Percentiles rank a stretch among this genome's conserved stretches.
phyloP scores from a whole-genome alignment of 2,329 filamentous ascomycete genomes.

The Talaromyces pinophilus region DNA sequence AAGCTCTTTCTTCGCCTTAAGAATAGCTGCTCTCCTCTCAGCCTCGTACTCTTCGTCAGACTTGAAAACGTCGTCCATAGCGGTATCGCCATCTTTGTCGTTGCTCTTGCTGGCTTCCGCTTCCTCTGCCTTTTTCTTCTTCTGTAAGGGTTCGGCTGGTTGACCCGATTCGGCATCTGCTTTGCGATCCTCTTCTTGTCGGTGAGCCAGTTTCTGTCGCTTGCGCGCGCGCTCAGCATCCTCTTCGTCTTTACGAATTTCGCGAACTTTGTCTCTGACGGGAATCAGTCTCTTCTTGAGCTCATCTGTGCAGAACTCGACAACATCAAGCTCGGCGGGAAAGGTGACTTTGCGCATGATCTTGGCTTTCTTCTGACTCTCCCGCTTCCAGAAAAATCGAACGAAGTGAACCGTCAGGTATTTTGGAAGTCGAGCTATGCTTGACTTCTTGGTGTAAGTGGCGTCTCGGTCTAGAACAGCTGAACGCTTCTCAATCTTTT shows the following conservation, averaged over 20 bases:
- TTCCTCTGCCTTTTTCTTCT: constrained; percentile 55
- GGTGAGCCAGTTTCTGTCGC: constrained; percentile 73
- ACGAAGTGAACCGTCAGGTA: constrained; percentile 97
- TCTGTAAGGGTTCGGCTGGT: constrained; percentile 47
- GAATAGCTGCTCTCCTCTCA: constrained; percentile 73
- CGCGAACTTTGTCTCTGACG: constrained; percentile 93
- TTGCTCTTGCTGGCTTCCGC: constrained; percentile 51
- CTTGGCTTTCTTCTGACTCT: constrained; percentile 97
- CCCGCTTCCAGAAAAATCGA: constrained; percentile 95
- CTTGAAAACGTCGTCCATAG: constrained; percentile 78
- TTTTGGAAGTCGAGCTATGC: constrained; percentile 85
- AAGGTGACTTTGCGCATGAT: constrained; percentile 99
- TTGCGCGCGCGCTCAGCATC: constrained; percentile 91
- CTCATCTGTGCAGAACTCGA: constrained; percentile 94
- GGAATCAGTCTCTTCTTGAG: constrained; percentile 80
- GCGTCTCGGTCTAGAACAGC: constrained; percentile 74
- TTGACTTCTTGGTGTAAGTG: constrained; percentile 85
- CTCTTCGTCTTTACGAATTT: constrained; percentile 91
- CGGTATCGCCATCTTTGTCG: constrained; percentile 66
- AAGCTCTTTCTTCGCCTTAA: constrained; percentile 84
- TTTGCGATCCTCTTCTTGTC: constrained; percentile 56
- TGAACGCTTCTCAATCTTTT: constrained; percentile 90
- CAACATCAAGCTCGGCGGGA: constrained; percentile 84
- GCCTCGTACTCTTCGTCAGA: constrained; percentile 91
- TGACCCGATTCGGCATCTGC: constrained; percentile 37